Percentiles rank a stretch among this genome's conserved stretches.
Conservation (phyloP, 1,284 basidiomycete species). For the Athelia psychrophila region DNA sequence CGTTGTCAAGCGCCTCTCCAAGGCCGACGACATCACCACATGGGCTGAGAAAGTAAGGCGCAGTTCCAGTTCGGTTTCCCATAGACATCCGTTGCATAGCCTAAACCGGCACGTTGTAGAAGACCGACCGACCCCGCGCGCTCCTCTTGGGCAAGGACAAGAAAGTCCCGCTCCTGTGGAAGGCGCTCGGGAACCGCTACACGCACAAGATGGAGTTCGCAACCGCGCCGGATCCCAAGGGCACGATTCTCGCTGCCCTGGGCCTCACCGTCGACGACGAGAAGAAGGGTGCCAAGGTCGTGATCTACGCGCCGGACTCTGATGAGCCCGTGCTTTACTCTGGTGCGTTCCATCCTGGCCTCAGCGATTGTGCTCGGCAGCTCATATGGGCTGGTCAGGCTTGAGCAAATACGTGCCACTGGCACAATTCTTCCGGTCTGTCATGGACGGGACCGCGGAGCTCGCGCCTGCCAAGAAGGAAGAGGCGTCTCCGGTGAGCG, state of each 20-base stretch:
- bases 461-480: slow-evolving; percentile 39
- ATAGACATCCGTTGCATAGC: background rate
- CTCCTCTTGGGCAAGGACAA: slow-evolving; percentile 76
- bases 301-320: slow-evolving; percentile 61
- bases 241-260: slow-evolving; percentile 51
- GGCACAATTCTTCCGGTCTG: slow-evolving; percentile 64
- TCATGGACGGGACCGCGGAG: slow-evolving; percentile 63
- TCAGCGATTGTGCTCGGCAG: background rate
- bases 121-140: slow-evolving; percentile 54
- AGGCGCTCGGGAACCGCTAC: slow-evolving; percentile 78
- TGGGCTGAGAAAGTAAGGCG: slow-evolving; percentile 59
- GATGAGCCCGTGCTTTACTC: slow-evolving; percentile 53
- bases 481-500: slow-evolving; percentile 38
- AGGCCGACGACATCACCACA: slow-evolving; percentile 52
- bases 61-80: background rate
- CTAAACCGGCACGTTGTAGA: slow-evolving; percentile 19
- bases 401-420: slow-evolving; percentile 62
- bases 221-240: slow-evolving; percentile 66
- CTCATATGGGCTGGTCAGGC: slow-evolving; percentile 36
- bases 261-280: slow-evolving; percentile 51
- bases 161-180: slow-evolving; percentile 83
- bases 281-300: slow-evolving; percentile 59
- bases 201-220: slow-evolving; percentile 64
- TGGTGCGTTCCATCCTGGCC: slow-evolving; percentile 37
- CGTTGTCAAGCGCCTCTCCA: slow-evolving; percentile 61